Evolutionary conservation across 805 yeast species (phyloP), one percentile per base, ranked within the genome.

Genomic region (Jamesozyma gamospora): DNA sequence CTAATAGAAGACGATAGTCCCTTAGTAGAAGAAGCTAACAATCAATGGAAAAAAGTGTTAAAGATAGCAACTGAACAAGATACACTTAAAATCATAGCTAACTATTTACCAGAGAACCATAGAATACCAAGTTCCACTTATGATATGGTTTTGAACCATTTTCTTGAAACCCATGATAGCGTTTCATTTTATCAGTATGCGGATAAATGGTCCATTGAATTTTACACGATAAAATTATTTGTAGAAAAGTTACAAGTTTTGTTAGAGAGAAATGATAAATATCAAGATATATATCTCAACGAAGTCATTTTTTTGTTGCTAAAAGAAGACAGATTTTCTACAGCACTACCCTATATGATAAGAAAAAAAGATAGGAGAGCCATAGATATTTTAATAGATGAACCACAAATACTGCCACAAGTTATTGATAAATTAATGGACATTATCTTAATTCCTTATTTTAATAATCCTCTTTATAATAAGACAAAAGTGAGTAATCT

Each of bases 31-130:
- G 2, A 62, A 9, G 43, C 61, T 1, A 36, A 55, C 18, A 56
- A 60, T 4, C 69, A 76, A 42, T 87, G 96, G 96, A 72, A 72
- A 31, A 63, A 62, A 19, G 79, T 86, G 79, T 58, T 79, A 3
- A 57, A 61, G 44, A 69, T 65, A 12, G 81, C 78, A 46, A 58
- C 76, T 2, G 64, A 71, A 2, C 58, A 71, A 1, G 67, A 63
- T 2, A 71, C 77, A 37, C 58, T 70, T 8, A 60, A 56, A 3
- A 62, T 56, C 7, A 57, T 84, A 26, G 76, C 79, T 0, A 62
- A 65, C 0, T 56, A 66, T 1, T 53, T 92, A 4, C 97, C 98
- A 0, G 48, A 48, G 0, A 55, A 63, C 19, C 50, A 69, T 0
- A 54, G 60, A 16, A 47, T 74, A 32, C 58, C 63, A 27, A 47